Percentiles rank a stretch among this genome's conserved stretches.
phyloP scores from a whole-genome alignment of 371 early-diverging fungal genomes.

The Mortierella sp. region DNA sequence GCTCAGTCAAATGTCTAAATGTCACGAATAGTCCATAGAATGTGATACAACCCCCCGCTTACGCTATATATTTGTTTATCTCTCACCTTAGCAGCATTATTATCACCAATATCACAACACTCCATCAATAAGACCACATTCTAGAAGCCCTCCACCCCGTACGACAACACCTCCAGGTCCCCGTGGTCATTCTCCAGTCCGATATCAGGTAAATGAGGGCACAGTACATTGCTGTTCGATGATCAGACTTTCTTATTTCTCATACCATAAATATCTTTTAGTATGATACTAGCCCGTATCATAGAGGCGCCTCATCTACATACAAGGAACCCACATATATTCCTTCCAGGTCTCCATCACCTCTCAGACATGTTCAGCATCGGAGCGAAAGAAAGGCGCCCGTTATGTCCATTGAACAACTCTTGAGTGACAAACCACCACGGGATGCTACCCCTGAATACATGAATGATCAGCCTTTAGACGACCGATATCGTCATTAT shows the following conservation, averaged over 20 bases:
- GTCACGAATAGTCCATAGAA: background rate
- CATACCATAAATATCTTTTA: background rate
- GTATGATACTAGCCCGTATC: slow-evolving; percentile 28
- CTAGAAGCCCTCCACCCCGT: slow-evolving; percentile 34
- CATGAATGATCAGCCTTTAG: slow-evolving; percentile 20
- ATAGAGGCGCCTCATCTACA: slow-evolving; percentile 8
- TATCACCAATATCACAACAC: slow-evolving; percentile 33
- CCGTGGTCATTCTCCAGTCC: slow-evolving; percentile 28
- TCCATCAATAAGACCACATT: slow-evolving; percentile 23
- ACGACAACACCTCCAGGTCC: slow-evolving; percentile 13
- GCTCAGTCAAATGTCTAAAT: background rate
- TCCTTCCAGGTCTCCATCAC: slow-evolving; percentile 43
- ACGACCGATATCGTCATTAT: slow-evolving; percentile 20
- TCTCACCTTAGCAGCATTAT: slow-evolving; percentile 14
- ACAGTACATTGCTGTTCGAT: too few relatives aligned
- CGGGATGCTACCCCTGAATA: slow-evolving; percentile 38
- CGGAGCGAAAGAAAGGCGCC: slow-evolving; percentile 32
- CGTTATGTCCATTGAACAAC: slow-evolving; percentile 45
- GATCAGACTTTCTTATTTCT: too few relatives aligned
- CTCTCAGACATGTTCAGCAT: slow-evolving; percentile 16
- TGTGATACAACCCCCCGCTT: background rate
- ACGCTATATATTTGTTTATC: background rate
- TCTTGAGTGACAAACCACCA: slow-evolving; percentile 33
- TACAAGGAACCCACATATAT: slow-evolving; percentile 43
- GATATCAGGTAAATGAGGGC: slow-evolving; percentile 24